phyloP scores from a whole-genome alignment of 805 yeast genomes.

The Saturnispora halmiae region DNA sequence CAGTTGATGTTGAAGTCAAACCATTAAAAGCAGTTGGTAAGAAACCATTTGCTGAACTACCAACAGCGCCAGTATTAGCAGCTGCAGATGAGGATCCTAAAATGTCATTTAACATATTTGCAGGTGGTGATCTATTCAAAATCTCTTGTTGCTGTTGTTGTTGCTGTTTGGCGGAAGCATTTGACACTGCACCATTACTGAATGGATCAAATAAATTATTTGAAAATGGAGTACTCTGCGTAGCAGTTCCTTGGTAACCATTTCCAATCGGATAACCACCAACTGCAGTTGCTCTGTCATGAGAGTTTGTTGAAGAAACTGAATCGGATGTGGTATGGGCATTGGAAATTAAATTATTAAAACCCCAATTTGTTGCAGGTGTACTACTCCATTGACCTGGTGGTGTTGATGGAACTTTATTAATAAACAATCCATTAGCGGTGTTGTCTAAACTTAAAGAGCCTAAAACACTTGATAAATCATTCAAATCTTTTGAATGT shows the following conservation, averaged over 20 bases:
- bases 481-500: slow-evolving; percentile 24
- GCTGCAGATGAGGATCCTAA: too few species aligned
- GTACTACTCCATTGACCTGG: slow-evolving; percentile 18
- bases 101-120: slow-evolving; percentile 7
- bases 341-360: slow-evolving; percentile 15
- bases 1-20: not conserved
- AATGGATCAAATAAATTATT: slow-evolving; percentile 7
- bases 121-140: slow-evolving; percentile 9
- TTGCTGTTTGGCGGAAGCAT: not conserved
- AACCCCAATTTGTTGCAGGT: slow-evolving; percentile 14
- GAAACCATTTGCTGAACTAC: slow-evolving; percentile 4
- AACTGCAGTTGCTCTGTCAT: slow-evolving; percentile 5
- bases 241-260: not conserved
- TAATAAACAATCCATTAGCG: slow-evolving; percentile 16
- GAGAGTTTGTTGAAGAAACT: slow-evolving; percentile 9
- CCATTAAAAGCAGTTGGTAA: slow-evolving; percentile 8
- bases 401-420: slow-evolving; percentile 23
- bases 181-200: not conserved
- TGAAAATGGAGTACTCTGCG: slow-evolving; percentile 8
- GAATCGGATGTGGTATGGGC: slow-evolving; percentile 12
- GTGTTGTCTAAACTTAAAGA: slow-evolving; percentile 35
- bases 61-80: too few species aligned
- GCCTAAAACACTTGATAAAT: slow-evolving; percentile 40
- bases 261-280: slow-evolving; percentile 1
- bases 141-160: slow-evolving; percentile 3